Evolutionary conservation across 2,329 filamentous ascomycete genomes (phyloP).

Genomic region (Nigrograna mackinnonii): DNA sequence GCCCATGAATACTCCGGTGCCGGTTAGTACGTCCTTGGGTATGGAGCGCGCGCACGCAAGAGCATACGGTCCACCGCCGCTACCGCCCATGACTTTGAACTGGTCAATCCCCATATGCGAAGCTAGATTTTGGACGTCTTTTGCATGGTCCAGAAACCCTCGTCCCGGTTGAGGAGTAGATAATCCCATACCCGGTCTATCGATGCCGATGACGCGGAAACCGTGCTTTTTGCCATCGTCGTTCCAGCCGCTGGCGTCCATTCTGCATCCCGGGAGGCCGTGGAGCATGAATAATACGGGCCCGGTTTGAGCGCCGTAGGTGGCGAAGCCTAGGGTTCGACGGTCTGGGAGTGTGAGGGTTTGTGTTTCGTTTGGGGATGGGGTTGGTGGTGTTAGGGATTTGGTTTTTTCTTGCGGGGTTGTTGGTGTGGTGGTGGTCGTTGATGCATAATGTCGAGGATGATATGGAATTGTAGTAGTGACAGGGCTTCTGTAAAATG

Average conservation of each 20-base stretch:
- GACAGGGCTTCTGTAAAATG: no score
- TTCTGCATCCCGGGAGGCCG: background rate
- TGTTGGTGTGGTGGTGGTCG: no score
- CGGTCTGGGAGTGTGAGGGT: background rate
- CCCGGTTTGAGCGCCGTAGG: background rate
- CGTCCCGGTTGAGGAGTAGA: constrained; percentile 1
- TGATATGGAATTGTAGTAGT: no score
- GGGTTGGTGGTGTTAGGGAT: no score
- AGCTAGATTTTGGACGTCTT: constrained; percentile 2
- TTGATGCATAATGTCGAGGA: no score
- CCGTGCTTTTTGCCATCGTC: background rate
- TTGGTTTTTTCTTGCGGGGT: no score
- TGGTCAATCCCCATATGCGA: background rate
- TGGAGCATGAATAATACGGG: background rate
- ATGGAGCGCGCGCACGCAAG: constrained; percentile 1
- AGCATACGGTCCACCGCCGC: constrained; percentile 6
- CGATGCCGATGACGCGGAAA: constrained; percentile 4
- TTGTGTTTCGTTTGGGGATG: constrained; percentile 2
- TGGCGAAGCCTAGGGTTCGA: background rate
- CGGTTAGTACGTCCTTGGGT: background rate
- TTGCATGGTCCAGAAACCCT: constrained; percentile 1
- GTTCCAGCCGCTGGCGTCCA: background rate
- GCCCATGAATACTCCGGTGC: background rate
- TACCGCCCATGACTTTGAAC: constrained; percentile 3
- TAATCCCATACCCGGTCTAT: constrained; percentile 5